Evolutionary conservation across 1,139 yeast species (phyloP).

Genomic region (Debaryomyces sp.): DNA sequence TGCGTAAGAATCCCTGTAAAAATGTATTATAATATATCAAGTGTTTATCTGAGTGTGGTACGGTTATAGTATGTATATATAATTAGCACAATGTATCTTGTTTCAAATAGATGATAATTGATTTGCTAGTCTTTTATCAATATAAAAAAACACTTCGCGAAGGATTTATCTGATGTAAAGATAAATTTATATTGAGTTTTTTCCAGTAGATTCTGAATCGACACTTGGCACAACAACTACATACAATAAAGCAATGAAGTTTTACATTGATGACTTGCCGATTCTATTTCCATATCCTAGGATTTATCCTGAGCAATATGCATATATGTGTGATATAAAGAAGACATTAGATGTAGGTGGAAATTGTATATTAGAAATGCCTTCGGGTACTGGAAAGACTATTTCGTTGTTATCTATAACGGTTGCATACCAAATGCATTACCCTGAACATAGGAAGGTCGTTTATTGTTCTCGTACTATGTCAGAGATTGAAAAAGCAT

Average conservation of each 20-base stretch:
- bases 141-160: not conserved
- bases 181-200: not conserved
- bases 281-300: conserved; percentile 96
- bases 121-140: not conserved
- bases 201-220: not conserved
- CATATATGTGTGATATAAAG: conserved; percentile 95
- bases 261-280: conserved; percentile 92
- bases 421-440: conserved; percentile 93
- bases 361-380: conserved; percentile 97
- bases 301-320: conserved; percentile 97
- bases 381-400: conserved; percentile 99
- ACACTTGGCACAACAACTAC: not conserved
- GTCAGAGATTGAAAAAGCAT: conserved; percentile 98
- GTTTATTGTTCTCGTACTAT: conserved; percentile 98
- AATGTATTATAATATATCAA: not conserved
- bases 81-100: not conserved
- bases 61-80: not conserved
- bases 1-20: not conserved
- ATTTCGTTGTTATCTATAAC: conserved; percentile 87
- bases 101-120: not conserved
- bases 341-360: conserved; percentile 95
- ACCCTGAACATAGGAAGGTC: conserved; percentile 92
- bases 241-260: conserved; percentile 45
- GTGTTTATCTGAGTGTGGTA: not conserved
- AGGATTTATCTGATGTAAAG: not conserved